Evolutionary conservation across 75 land plant genomes (phyloP), one percentile per base, ranked within the genome.

Genomic region (Picea sitchensis): DNA sequence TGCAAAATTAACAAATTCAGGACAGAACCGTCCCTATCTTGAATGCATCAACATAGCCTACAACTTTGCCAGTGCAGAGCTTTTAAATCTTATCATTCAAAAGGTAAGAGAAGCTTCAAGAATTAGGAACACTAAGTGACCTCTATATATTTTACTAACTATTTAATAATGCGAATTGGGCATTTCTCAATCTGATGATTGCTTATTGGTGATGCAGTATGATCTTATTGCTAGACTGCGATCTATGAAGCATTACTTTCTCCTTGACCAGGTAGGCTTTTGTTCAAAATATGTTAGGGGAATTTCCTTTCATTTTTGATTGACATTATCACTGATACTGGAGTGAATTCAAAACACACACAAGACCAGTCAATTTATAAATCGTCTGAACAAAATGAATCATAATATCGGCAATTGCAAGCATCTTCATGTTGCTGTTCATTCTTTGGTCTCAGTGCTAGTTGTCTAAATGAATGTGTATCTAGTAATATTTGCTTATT

Each of bases 171-270:
- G 75, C 47, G 21, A 30, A 47, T 59, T 59, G 13, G 18, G 18
- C 41, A 31, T 75, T 58, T 8, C 44, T 41, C 61, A 77, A 12
- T 73, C 51, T 21, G 76, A 30, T 68, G 21, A 18, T 38, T 56
- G 47, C 54, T 54, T 79, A 26, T 78, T 76, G 75, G 15, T 73
- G 51, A 6, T 79, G 58, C 85, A 96, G 99, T 96, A 95, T 90
- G 98, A 95, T 82, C 85, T 96, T 23, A 83, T 92, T 77, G 92
- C 94, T 36, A 90, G 94, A 78, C 86, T 96, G 76, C 88, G 92
- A 56, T 95, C 95, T 18, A 84, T 96, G 75, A 96, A 96, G 91
- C 98, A 91, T 75, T 96, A 96, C 82, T 92, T 96, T 80, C 93
- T 96, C 73, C 90, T 96, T 73, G 99, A 96, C 64, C 89, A 88